A percentile compares a stretch with the other conserved stretches of the same genome.
These are phyloP conservation scores for Chromera velia DNA, from an alignment of 73 alveolate genomes.

Conservation along the genomic window DNA sequence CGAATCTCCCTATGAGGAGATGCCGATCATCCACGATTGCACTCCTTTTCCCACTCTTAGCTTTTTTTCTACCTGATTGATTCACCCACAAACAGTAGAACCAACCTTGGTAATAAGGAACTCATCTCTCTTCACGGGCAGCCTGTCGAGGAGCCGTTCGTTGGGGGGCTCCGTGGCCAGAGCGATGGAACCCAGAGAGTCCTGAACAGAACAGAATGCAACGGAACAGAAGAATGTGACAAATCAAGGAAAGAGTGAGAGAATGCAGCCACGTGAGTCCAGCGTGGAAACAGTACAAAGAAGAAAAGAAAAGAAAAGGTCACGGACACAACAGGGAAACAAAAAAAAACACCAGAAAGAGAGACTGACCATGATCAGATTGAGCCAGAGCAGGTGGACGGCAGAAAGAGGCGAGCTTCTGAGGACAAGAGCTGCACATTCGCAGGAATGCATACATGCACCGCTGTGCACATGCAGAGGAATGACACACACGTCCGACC, in stretches of 20 bases:
- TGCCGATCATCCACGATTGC: neutral
- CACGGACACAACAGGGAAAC: too few species aligned
- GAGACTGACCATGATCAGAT: constrained; percentile 63
- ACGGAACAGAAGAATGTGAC: neutral
- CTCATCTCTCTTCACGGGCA: constrained; percentile 70
- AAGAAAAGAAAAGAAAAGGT: too few species aligned
- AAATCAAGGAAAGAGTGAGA: constrained; percentile 11
- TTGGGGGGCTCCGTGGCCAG: constrained; percentile 89
- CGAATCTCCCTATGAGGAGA: too few species aligned
- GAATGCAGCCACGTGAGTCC: neutral
- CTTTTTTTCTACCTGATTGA: neutral
- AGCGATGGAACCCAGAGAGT: constrained; percentile 77
- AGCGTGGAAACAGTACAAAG: too few species aligned
- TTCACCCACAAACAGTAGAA: too few species aligned
- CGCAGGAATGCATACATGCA: too few species aligned
- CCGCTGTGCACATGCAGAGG: too few species aligned
- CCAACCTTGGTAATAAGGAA: constrained; percentile 46
- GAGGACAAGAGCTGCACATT: neutral
- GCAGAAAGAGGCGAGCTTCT: constrained; percentile 59
- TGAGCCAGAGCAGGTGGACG: constrained; percentile 82
- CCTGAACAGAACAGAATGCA: constrained; percentile 60
- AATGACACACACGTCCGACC: too few species aligned
- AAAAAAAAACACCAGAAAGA: neutral
- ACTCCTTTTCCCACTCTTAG: neutral
- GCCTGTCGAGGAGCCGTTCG: constrained; percentile 61